These are phyloP conservation scores for Claviceps sp. DNA, from an alignment of 2,329 filamentous ascomycete species.

Conservation along the genomic window DNA sequence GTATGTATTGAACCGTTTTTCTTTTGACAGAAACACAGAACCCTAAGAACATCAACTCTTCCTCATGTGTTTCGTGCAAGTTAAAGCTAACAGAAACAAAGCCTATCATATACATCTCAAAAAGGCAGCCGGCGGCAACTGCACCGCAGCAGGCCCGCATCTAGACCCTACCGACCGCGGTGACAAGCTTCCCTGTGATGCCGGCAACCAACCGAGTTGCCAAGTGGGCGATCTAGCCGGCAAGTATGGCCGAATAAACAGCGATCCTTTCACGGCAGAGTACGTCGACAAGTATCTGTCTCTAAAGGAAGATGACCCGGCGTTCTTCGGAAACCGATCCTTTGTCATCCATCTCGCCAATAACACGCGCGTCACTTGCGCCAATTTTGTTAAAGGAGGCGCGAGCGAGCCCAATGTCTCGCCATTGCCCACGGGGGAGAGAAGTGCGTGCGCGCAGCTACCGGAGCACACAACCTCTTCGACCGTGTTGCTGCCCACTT, in stretches of 20 bases:
- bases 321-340: constrained; percentile 53
- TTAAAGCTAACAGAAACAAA: constrained; percentile 16
- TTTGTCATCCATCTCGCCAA: constrained; percentile 52
- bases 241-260: constrained; percentile 52
- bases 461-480: neutral
- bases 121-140: constrained; percentile 54
- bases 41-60: neutral
- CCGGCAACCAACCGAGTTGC: constrained; percentile 44
- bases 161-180: constrained; percentile 58
- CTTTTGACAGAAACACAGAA: neutral
- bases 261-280: constrained; percentile 32
- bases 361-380: constrained; percentile 50
- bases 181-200: constrained; percentile 48
- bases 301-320: constrained; percentile 32
- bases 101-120: constrained; percentile 61
- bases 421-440: neutral
- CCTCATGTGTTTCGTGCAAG: neutral
- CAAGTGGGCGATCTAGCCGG: constrained; percentile 66
- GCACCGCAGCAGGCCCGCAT: constrained; percentile 52
- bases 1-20: constrained; percentile 27
- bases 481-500: neutral
- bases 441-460: neutral
- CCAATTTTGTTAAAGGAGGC: constrained; percentile 35
- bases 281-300: constrained; percentile 47
- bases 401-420: neutral